Evolutionary conservation across 257 asterid species (phyloP), one percentile per base, ranked within the genome.

Genomic region (Jaltomata sinuosa): DNA sequence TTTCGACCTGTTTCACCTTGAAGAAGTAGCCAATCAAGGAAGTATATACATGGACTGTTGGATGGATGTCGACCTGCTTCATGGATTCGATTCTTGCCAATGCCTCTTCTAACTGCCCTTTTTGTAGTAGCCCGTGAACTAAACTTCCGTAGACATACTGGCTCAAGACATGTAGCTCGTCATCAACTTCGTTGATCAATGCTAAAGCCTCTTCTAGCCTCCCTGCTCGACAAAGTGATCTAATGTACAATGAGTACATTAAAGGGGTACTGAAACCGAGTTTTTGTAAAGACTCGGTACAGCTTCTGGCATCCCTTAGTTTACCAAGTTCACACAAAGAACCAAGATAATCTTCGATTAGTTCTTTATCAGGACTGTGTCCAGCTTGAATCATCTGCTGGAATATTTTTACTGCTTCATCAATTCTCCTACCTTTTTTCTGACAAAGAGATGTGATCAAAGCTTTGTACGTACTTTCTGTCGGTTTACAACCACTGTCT

Each of bases 201-300:
- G 89, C 85, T 82, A 90, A 71, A 61, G 99, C 98, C 55, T 94
- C 93, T 25, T 94, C 97, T 85, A 93, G 59, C 74, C 90, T 93
- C 88, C 97, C 94, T 49, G 92, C 91, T 47, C 98, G 93, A 47
- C 95, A 94, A 81, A 95, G 95, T 82, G 97, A 89, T 72, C 99
- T 88, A 71, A 91, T 74, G 64, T 88, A 93, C 85, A 95, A 86
- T 4, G 99, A 95, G 81, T 90, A 90, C 19, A 92, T 83, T 31
- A 95, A 87, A 9, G 97, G 93, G 84, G 71, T 77, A 9, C 97
- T 84, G 87, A 91, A 93, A 90, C 97, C 97, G 16, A 87, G 76
- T 84, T 83, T 87, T 22, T 29, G 83, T 68, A 95, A 87, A 67
- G 92, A 90, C 32, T 91, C 91, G 10, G 90, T 85, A 78, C 95